These are phyloP conservation scores for Lodderomyces metapsilosis DNA, from an alignment of 1,139 yeast species.

Conservation along the genomic window DNA sequence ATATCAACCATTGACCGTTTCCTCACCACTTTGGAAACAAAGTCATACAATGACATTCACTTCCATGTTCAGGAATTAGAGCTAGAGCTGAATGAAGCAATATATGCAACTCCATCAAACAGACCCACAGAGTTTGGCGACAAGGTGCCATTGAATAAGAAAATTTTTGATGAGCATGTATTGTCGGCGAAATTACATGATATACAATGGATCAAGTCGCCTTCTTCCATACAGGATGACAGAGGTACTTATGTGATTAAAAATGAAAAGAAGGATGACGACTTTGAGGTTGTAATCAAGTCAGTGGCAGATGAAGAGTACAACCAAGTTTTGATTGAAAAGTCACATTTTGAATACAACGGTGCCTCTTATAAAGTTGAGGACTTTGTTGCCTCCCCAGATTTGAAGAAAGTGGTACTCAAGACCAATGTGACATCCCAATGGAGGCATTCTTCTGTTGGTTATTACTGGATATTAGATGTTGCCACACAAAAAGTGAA, in stretches of 20 bases:
- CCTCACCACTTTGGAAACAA: neutral
- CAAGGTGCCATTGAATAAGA: constrained; percentile 13
- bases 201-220: constrained; percentile 68
- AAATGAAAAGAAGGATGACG: constrained; percentile 24
- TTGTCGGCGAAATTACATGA: constrained; percentile 49
- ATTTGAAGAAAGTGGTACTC: constrained; percentile 55
- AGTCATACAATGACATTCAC: neutral
- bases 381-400: constrained; percentile 60
- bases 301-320: constrained; percentile 51
- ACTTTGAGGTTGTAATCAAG: constrained; percentile 32
- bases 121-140: constrained; percentile 38
- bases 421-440: constrained; percentile 51
- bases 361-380: constrained; percentile 48
- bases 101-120: constrained; percentile 28
- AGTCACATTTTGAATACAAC: constrained; percentile 41
- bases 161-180: constrained; percentile 29
- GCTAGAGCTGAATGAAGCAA: constrained; percentile 3
- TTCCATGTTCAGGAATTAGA: neutral
- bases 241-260: constrained; percentile 55
- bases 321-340: constrained; percentile 47
- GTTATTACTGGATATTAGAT: constrained; percentile 58
- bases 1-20: neutral
- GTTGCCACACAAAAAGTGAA: constrained; percentile 23
- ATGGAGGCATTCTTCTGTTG: constrained; percentile 77
- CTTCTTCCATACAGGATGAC: constrained; percentile 42